Percentiles rank a stretch among this genome's conserved stretches.
These are phyloP conservation scores for Geotrichum carabidarum DNA, from an alignment of 1,139 yeast species.

Conservation along the genomic window DNA sequence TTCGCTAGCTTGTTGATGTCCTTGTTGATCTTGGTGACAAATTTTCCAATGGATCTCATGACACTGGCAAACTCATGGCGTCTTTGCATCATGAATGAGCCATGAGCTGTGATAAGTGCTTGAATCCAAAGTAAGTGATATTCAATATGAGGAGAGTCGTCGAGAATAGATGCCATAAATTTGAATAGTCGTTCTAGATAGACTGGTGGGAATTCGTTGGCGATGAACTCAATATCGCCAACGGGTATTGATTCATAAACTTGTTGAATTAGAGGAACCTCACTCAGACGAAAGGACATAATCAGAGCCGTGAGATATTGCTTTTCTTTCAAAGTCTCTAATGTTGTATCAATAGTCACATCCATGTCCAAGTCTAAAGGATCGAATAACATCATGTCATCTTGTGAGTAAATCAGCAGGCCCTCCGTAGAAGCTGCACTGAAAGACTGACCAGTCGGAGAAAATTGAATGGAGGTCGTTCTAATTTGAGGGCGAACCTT, in stretches of 20 bases:
- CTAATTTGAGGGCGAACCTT: slow-evolving; percentile 73
- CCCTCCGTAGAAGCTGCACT: slow-evolving; percentile 98
- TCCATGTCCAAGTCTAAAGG: slow-evolving; percentile 94
- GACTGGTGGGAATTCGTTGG: slow-evolving; percentile 65
- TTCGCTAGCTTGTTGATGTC: slow-evolving; percentile 58
- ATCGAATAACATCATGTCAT: slow-evolving; percentile 72
- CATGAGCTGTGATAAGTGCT: slow-evolving; percentile 63
- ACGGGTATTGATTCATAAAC: slow-evolving; percentile 75
- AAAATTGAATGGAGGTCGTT: slow-evolving; percentile 69
- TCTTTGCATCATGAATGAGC: slow-evolving; percentile 61
- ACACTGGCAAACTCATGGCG: slow-evolving; percentile 63
- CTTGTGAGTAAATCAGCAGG: slow-evolving; percentile 72
- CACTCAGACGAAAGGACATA: slow-evolving; percentile 92
- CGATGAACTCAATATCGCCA: slow-evolving; percentile 62
- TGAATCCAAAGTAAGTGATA: slow-evolving; percentile 79
- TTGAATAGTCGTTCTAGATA: slow-evolving; percentile 64
- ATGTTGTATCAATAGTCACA: slow-evolving; percentile 74
- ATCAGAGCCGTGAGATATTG: slow-evolving; percentile 78
- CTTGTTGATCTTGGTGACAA: slow-evolving; percentile 66
- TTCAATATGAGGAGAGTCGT: slow-evolving; percentile 81
- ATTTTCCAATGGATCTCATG: slow-evolving; percentile 68
- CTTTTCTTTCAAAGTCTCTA: slow-evolving; percentile 57
- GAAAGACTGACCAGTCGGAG: slow-evolving; percentile 88
- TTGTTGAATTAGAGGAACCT: slow-evolving; percentile 61
- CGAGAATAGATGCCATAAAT: slow-evolving; percentile 66